phyloP scores from a whole-genome alignment of 768 basidiomycete species.

The Podaxis sp. region DNA sequence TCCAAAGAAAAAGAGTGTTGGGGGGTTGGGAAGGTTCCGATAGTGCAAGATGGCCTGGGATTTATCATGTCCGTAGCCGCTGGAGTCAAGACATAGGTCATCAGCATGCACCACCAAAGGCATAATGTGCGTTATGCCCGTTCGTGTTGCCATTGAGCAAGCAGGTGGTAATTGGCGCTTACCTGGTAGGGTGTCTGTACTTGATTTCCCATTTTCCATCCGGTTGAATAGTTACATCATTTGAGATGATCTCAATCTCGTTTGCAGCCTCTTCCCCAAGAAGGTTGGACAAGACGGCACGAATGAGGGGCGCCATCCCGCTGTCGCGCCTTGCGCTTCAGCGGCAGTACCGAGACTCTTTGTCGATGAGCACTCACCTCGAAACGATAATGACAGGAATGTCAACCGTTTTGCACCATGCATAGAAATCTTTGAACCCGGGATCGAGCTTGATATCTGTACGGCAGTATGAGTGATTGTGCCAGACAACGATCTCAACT shows the following conservation, averaged over 20 bases:
- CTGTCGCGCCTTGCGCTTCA: constrained; percentile 33
- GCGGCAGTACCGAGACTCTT: background rate
- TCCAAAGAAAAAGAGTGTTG: constrained; percentile 93
- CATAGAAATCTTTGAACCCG: constrained; percentile 87
- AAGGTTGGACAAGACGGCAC: constrained; percentile 83
- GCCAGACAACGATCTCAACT: background rate
- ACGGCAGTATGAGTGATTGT: constrained; percentile 8
- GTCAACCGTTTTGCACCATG: constrained; percentile 76
- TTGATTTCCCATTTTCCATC: constrained; percentile 79
- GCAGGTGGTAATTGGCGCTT: constrained; percentile 16
- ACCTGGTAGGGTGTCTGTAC: constrained; percentile 89
- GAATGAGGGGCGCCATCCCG: constrained; percentile 93
- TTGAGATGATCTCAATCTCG: constrained; percentile 91
- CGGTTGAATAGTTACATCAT: constrained; percentile 69
- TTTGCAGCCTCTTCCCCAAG: constrained; percentile 70
- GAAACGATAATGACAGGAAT: constrained; percentile 94
- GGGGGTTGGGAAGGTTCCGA: constrained; percentile 63
- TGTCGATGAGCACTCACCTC: constrained; percentile 46
- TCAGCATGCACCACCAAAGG: background rate
- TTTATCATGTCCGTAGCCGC: constrained; percentile 95
- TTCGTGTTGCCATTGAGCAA: background rate
- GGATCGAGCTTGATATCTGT: constrained; percentile 83
- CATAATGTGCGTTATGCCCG: no score
- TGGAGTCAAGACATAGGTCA: constrained; percentile 24
- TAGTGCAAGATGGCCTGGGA: constrained; percentile 93